These are phyloP conservation scores for Populus hybrid DNA, from an alignment of 441 rosid genomes.

Conservation along the genomic window DNA sequence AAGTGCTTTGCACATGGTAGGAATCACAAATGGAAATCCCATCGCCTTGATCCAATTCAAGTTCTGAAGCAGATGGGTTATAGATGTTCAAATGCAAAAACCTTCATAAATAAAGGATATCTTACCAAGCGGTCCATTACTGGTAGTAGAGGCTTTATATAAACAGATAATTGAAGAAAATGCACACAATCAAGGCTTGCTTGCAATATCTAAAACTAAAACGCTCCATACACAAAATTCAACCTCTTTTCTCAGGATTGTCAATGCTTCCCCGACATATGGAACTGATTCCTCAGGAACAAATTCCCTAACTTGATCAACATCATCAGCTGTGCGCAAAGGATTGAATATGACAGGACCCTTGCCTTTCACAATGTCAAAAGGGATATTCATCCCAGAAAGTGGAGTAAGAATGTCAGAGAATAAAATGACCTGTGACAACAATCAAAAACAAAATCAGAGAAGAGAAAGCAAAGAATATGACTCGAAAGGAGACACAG, in stretches of 20 bases:
- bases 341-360: slow-evolving; percentile 89
- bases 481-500: not conserved
- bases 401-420: slow-evolving; percentile 55
- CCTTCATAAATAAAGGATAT: too few species aligned
- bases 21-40: too few species aligned
- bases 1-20: too few species aligned
- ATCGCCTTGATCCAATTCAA: too few species aligned
- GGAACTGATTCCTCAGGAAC: slow-evolving; percentile 28
- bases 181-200: too few species aligned
- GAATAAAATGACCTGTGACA: slow-evolving; percentile 65
- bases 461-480: slow-evolving; percentile 12
- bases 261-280: slow-evolving; percentile 68
- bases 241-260: slow-evolving; percentile 32
- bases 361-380: slow-evolving; percentile 74
- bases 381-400: slow-evolving; percentile 44
- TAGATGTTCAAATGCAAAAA: too few species aligned
- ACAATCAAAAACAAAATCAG: slow-evolving; percentile 13
- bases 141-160: too few species aligned
- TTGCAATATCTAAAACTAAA: too few species aligned
- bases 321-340: slow-evolving; percentile 56
- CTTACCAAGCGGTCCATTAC: too few species aligned
- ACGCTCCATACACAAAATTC: too few species aligned
- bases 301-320: slow-evolving; percentile 77
- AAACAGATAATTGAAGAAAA: too few species aligned
- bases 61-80: too few species aligned